Conservation (phyloP, 495 filamentous ascomycete species). For the Daldinia caldariorum region DNA sequence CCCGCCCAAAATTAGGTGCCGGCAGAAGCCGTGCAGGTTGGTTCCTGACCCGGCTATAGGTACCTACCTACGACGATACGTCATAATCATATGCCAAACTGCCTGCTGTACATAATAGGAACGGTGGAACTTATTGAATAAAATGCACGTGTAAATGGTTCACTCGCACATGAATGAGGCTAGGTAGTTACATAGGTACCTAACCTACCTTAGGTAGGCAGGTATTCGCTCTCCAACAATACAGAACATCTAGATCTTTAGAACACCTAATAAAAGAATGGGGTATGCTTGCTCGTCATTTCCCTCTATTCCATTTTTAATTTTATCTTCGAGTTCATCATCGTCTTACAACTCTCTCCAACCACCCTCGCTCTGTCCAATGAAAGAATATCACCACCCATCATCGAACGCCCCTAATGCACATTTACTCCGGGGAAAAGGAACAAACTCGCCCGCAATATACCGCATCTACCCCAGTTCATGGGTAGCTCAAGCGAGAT, state of each 20-base stretch:
- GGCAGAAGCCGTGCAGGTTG: constrained; percentile 33
- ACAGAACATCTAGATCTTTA: constrained; percentile 16
- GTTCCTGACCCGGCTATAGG: background rate
- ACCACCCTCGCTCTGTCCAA: constrained; percentile 22
- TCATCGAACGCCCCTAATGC: background rate
- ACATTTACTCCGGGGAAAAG: background rate
- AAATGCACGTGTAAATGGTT: constrained; percentile 6
- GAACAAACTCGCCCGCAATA: background rate
- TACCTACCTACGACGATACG: constrained; percentile 16
- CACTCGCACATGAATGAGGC: background rate
- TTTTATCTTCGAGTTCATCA: constrained; percentile 6
- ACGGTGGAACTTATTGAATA: background rate
- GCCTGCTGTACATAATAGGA: background rate
- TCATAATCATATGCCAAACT: constrained; percentile 41
- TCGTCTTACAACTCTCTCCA: constrained; percentile 10
- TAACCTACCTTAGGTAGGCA: too few species aligned
- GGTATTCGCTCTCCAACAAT: constrained; percentile 26
- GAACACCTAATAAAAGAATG: constrained; percentile 15
- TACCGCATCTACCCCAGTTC: constrained; percentile 3
- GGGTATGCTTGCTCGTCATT: constrained; percentile 30
- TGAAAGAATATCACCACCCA: constrained; percentile 3
- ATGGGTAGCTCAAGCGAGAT: background rate
- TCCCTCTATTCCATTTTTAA: constrained; percentile 10
- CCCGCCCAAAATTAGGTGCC: constrained; percentile 15
- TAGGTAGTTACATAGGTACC: too few species aligned